Conservation (phyloP, 345 rosid species). For the Streptanthus diversifolius region DNA sequence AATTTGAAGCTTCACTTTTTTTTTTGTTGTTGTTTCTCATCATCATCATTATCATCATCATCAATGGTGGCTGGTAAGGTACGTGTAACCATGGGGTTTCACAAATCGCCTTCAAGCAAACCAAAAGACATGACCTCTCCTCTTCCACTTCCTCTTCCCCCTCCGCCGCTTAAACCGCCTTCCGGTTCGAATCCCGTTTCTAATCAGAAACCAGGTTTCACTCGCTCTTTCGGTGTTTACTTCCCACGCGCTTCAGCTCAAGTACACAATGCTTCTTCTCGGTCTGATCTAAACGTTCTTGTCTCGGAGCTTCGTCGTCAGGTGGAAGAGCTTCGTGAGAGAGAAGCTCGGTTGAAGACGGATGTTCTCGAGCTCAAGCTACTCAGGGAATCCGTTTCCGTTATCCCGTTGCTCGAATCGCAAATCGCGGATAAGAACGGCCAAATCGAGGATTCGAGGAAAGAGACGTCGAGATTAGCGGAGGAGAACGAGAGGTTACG, state of each 20-base stretch:
- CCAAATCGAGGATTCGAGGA: conserved; percentile 38
- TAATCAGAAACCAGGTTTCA: conserved; percentile 44
- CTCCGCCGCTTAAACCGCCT: conserved; percentile 35
- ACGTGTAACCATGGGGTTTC: conserved; percentile 78
- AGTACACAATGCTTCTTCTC: conserved; percentile 55
- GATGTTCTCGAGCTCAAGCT: conserved; percentile 75
- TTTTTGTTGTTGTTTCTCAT: not conserved
- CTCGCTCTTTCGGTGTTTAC: conserved; percentile 77
- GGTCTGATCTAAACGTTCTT: conserved; percentile 50
- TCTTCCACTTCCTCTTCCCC: conserved; percentile 28
- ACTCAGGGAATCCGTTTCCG: conserved; percentile 63
- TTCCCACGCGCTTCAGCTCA: conserved; percentile 97
- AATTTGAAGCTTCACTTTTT: not conserved
- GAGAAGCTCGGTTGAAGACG: conserved; percentile 64
- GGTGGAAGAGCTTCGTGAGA: conserved; percentile 71
- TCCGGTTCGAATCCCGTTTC: conserved; percentile 7
- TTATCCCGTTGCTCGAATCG: conserved; percentile 65
- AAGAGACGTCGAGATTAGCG: conserved; percentile 41
- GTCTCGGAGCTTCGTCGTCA: conserved; percentile 64
- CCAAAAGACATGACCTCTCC: conserved; percentile 12
- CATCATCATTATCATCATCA: not conserved
- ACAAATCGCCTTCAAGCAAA: conserved; percentile 57
- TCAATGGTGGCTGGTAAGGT: conserved; percentile 91
- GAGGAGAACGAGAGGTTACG: conserved; percentile 47
- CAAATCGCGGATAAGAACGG: conserved; percentile 42